phyloP scores from a whole-genome alignment of 257 asterid genomes.

The Lycium barbarum region DNA sequence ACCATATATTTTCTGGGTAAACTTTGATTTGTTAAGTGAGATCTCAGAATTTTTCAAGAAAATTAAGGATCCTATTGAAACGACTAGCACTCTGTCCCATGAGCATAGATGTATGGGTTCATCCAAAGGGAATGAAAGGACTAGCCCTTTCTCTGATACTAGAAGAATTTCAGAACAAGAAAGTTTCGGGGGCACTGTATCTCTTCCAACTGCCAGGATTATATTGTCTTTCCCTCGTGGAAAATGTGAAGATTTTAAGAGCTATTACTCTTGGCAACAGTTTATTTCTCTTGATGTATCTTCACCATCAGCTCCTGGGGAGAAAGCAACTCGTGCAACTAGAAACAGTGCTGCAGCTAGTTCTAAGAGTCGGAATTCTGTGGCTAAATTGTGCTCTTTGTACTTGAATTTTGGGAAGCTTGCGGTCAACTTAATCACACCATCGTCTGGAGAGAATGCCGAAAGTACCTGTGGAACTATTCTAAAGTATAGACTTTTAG shows the following conservation, averaged over 20 bases:
- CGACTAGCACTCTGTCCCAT: conserved; percentile 41
- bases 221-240: conserved; percentile 69
- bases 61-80: conserved; percentile 50
- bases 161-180: conserved; percentile 43
- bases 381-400: conserved; percentile 60
- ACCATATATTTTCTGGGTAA: conserved; percentile 75
- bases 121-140: conserved; percentile 47
- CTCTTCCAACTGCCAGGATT: conserved; percentile 77
- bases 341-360: conserved; percentile 46
- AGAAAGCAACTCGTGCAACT: conserved; percentile 50
- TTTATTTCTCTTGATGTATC: conserved; percentile 76
- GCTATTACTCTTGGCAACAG: conserved; percentile 67
- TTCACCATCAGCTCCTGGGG: conserved; percentile 45
- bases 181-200: conserved; percentile 60
- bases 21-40: conserved; percentile 58
- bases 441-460: conserved; percentile 47
- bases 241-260: conserved; percentile 46
- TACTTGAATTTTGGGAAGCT: conserved; percentile 64
- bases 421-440: conserved; percentile 56
- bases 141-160: conserved; percentile 40
- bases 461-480: conserved; percentile 45
- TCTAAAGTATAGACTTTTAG: conserved; percentile 52
- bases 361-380: conserved; percentile 48
- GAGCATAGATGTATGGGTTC: conserved; percentile 36
- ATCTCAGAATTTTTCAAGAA: conserved; percentile 55